Base-by-base conservation (phyloP, 73 alveolate species). In the Paraurostyla sp. region DNA sequence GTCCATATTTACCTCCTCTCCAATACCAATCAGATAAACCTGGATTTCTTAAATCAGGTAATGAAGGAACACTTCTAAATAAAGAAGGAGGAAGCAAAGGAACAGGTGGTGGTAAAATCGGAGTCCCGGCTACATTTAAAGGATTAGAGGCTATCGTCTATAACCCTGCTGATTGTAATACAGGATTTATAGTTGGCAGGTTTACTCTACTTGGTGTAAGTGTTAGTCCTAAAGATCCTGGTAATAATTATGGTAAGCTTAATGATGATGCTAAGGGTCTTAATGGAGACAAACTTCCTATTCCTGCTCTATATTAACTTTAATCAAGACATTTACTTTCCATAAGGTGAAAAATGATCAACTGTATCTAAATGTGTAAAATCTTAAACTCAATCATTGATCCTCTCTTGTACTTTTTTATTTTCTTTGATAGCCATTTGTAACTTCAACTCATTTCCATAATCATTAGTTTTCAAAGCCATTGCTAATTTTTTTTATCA, bases 41-140 rank as follows among this genome's bases (percentile, higher is more conserved):
- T 23, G 86, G 86, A 48, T 73, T 73, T 46, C 71, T 73, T 23
- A 73, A 29, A 6, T 73, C 86, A 43, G 86, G 86, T 45, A 73
- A 73, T 2, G 65, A 33, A 30, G 86, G 86, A 1, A 48, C 56
- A 23, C 54, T 4, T 4, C 86, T 49, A 73, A 73, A 73, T 45
- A 73, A 73, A 27, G 65, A 33, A 9, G 86, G 86, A 7, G 86
- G 86, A 33, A 73, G 4, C 4, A 73, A 71, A 1, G 86, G 86
- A 3, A 73, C 86, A 48, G 86, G 86, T 13, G 86, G 71, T 3
- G 86, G 86, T 11, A 45, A 3, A n/a, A 73, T 9, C 6, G 86
- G 86, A 45, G 41, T 73, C 4, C 86, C 86, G 46, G 65, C 71
- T 11, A 38, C 52, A 32, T 73, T 73, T 4, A 49, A 29, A 6